Evolutionary conservation across 192 early-diverging fungal species (phyloP), one percentile per base, ranked within the genome.

Genomic region (Allomyces macrogynus): DNA sequence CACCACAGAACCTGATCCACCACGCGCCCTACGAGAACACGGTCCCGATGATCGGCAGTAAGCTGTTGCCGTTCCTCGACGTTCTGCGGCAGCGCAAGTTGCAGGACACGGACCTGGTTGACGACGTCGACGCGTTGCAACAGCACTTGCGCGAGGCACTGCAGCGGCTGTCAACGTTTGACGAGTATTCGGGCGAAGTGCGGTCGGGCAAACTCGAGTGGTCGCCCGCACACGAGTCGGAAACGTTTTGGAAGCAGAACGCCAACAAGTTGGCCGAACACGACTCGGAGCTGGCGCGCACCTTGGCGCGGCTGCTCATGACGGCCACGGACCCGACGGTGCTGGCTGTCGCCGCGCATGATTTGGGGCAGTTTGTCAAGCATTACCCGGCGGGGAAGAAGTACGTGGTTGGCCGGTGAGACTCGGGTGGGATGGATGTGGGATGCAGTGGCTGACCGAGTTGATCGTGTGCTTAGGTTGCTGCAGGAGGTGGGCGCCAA

Each of bases 241-340:
- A 99, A 65, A 79, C 81, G 69, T 99, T 99, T 75, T 99, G 95
- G 95, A 90, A 88, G 74, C 75, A 86, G 60, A 93, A 99, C 73
- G 87, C 87, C 20, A 62, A 68, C 54, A 84, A 83, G 69, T 77
- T 99, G 69, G 86, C 84, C 63, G 92, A 92, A 62, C 73, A 87
- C 61, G 83, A 90, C 73, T 81, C 82, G 66, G 84, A 85, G 62
- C 74, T 95, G 16, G 74, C 95, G 62, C 67, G 73, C 66, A 67
- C 77, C 23, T 71, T 91, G 63, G 79, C 85, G 25, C 75, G 84
- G 63, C 67, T 87, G 43, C 69, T 89, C 63, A 81, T 78, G 61
- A 87, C 86, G 8, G 78, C 81, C 16, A 73, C 73, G 27, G 81
- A 81, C 49, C 74, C 81, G 43, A 63, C 81, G 22, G 86, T 87